Evolutionary conservation across 2,329 filamentous ascomycete species (phyloP).

Genomic region (Aspergillus ruber): DNA sequence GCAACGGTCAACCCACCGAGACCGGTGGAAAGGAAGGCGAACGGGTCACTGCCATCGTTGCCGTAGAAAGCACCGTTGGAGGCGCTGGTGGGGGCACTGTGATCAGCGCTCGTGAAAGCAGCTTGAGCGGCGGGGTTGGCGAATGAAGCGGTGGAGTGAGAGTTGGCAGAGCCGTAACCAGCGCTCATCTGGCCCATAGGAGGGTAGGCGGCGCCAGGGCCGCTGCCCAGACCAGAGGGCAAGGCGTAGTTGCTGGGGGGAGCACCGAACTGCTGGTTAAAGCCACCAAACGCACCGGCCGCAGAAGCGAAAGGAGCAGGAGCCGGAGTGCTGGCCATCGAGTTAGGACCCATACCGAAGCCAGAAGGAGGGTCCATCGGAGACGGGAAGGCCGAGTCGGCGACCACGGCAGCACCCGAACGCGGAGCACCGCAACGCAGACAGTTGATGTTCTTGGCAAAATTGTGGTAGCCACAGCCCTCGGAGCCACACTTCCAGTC

Average conservation of each 20-base stretch:
- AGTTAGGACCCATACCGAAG: slow-evolving; percentile 78
- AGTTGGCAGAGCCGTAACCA: slow-evolving; percentile 69
- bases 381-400: slow-evolving; percentile 84
- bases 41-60: slow-evolving; percentile 53
- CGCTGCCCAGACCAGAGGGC: slow-evolving; percentile 75
- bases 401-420: slow-evolving; percentile 86
- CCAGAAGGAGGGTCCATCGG: slow-evolving; percentile 79
- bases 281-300: slow-evolving; percentile 61
- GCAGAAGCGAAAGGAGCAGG: slow-evolving; percentile 69
- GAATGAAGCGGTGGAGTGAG: slow-evolving; percentile 80
- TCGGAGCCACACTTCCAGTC: slow-evolving; percentile 99
- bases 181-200: slow-evolving; percentile 63
- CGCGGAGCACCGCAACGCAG: slow-evolving; percentile 92
- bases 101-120: slow-evolving; percentile 83
- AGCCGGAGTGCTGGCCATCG: slow-evolving; percentile 77
- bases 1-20: slow-evolving; percentile 54
- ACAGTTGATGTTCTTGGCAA: slow-evolving; percentile 98
- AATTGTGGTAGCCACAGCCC: slow-evolving; percentile 97
- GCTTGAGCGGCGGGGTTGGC: slow-evolving; percentile 91
- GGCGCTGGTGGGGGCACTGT: slow-evolving; percentile 69
- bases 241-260: slow-evolving; percentile 78
- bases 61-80: slow-evolving; percentile 67
- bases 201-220: slow-evolving; percentile 66
- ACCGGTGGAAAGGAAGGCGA: slow-evolving; percentile 58
- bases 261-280: slow-evolving; percentile 74